These are phyloP conservation scores for Beauveria scarabaeidicola DNA, from an alignment of 2,329 filamentous ascomycete species.

Conservation along the genomic window DNA sequence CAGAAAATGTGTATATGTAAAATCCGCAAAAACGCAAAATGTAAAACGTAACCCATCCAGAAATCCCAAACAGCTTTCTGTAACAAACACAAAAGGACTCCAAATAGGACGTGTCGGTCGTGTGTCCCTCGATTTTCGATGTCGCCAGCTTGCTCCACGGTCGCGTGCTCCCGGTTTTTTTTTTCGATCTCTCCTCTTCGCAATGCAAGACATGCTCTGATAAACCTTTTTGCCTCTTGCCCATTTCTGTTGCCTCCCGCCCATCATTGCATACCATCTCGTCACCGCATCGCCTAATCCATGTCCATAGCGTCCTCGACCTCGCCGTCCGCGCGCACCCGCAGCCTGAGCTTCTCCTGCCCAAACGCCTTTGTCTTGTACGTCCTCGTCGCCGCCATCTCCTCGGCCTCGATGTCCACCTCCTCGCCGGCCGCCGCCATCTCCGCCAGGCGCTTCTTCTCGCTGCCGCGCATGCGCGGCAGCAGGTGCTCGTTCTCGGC, in stretches of 20 bases:
- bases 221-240: background rate
- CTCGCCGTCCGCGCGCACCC: slow-evolving; percentile 28
- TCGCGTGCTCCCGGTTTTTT: background rate
- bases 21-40: background rate
- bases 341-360: slow-evolving; percentile 32
- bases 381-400: slow-evolving; percentile 19
- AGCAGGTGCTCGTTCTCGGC: slow-evolving; percentile 88
- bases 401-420: slow-evolving; percentile 35
- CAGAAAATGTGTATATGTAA: background rate
- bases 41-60: slow-evolving; percentile 6
- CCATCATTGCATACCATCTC: background rate
- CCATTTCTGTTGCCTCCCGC: background rate
- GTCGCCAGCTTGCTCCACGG: slow-evolving; percentile 2
- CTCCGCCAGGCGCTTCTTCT: slow-evolving; percentile 51
- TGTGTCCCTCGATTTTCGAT: background rate
- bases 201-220: background rate
- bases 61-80: slow-evolving; percentile 5
- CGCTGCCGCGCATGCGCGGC: slow-evolving; percentile 58
- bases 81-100: slow-evolving; percentile 1
- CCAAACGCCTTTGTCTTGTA: slow-evolving; percentile 32
- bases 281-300: slow-evolving; percentile 1
- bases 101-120: background rate
- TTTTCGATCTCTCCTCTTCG: background rate
- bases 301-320: slow-evolving; percentile 20
- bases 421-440: slow-evolving; percentile 43